Conservation (phyloP, 305 asterid species). For the Rubia tinctorum region DNA sequence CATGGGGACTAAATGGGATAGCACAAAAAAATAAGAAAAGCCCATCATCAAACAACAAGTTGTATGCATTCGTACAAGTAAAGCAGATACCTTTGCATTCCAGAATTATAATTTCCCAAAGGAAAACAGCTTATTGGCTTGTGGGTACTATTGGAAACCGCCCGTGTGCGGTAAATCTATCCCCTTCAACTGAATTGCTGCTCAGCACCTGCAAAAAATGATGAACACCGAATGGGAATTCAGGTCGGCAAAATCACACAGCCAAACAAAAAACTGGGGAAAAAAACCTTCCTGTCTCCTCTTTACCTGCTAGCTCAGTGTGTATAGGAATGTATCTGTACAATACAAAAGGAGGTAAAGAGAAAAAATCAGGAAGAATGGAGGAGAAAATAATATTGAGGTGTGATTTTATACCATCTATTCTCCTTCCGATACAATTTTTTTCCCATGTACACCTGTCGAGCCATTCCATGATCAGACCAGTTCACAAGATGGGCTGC, state of each 20-base stretch:
- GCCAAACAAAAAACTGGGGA: background rate
- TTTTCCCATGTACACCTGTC: background rate
- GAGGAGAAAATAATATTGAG: background rate
- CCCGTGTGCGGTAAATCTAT: conserved; percentile 31
- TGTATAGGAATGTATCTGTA: background rate
- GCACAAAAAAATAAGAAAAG: conserved; percentile 21
- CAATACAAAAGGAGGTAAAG: background rate
- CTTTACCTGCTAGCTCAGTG: background rate
- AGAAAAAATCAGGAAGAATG: background rate
- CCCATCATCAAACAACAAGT: conserved; percentile 23
- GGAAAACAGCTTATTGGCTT: conserved; percentile 23
- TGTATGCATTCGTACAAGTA: conserved; percentile 26
- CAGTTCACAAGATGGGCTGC: background rate
- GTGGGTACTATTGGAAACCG: conserved; percentile 33
- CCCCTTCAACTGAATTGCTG: conserved; percentile 32
- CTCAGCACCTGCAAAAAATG: conserved; percentile 9
- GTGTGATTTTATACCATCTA: background rate
- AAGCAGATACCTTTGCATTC: conserved; percentile 27
- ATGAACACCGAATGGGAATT: conserved; percentile 26
- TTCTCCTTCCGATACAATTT: too few species aligned
- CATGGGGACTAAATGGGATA: conserved; percentile 12
- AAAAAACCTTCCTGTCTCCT: background rate
- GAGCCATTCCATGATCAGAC: background rate
- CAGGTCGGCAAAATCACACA: conserved; percentile 31
- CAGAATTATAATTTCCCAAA: conserved; percentile 15